Evolutionary conservation across 2,329 filamentous ascomycete genomes (phyloP), one percentile per base, ranked within the genome.

Genomic region (Pseudogymnoascus sp.): DNA sequence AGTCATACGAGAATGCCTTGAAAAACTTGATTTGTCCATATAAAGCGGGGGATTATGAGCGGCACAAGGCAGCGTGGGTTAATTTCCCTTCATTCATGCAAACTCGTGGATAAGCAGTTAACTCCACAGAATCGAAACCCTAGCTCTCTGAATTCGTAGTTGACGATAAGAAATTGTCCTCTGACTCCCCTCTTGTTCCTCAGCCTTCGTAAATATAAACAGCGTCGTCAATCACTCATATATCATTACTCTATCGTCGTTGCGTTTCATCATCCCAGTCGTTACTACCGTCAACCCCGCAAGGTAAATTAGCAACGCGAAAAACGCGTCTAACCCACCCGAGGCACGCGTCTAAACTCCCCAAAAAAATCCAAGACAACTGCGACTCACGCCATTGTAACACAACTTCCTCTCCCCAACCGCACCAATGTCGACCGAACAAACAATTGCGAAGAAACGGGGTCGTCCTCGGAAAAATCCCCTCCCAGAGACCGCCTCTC

Each of bases 241-340:
- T 50, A 50, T 29, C 41, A 50, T 44, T 15, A 50, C 24, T 50
- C 13, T 31, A 31, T 31, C n/a, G n/a, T 50, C n/a, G 7, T 50
- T 15, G n/a, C 26, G n/a, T 50, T 50, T 50, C 26, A 50, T 15
- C 44, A 50, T 29, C 44, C 44, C 26, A 31, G 26, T 50, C 24
- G 44, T 50, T 31, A 15, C 26, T 31, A 7, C n/a, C n/a, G 11
- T 50, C n/a, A 31, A 50, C 44, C 44, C 26, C 26, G 44, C 44
- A 50, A 50, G 44, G 44, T 50, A 50, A 50, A 50, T 50, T 50
- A 50, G 26, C 26, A 50, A 50, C 44, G 44, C 44, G 44, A 50
- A 50, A 50, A 31, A 50, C 44, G 44, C 44, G 44, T 31, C 26
- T 31, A 50, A 50, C 44, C 26, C 26, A 50, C 44, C 44, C 26